phyloP scores from a whole-genome alignment of 1,284 basidiomycete genomes.

The Marasmius oreades region DNA sequence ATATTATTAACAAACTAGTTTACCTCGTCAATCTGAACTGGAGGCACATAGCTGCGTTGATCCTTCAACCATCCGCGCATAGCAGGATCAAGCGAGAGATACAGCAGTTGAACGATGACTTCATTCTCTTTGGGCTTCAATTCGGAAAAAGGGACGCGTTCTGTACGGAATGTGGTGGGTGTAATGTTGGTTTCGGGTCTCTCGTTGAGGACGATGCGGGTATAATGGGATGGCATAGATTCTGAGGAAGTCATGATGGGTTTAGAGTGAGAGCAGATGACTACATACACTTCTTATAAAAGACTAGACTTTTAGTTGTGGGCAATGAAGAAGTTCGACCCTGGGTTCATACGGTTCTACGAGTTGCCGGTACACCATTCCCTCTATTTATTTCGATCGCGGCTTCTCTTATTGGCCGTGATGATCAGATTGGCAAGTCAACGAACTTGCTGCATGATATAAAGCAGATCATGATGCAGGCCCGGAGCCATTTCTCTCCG shows the following conservation, averaged over 20 bases:
- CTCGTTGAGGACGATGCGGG: slow-evolving; percentile 69
- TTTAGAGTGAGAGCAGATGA: not conserved
- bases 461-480: no score
- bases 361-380: not conserved
- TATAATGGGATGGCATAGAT: slow-evolving; percentile 37
- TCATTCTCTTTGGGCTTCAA: slow-evolving; percentile 48
- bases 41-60: slow-evolving; percentile 60
- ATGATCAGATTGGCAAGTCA: no score
- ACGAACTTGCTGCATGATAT: no score
- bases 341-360: no score
- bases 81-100: slow-evolving; percentile 79
- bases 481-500: no score
- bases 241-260: not conserved
- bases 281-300: not conserved
- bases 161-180: slow-evolving; percentile 67
- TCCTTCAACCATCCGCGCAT: slow-evolving; percentile 85
- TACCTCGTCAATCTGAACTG: slow-evolving; percentile 79
- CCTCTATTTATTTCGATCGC: no score
- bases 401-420: no score
- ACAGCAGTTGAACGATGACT: slow-evolving; percentile 71
- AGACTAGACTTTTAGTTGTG: not conserved
- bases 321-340: no score
- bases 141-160: slow-evolving; percentile 45
- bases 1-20: slow-evolving; percentile 8
- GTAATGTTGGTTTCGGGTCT: slow-evolving; percentile 66